phyloP scores from a whole-genome alignment of 140 eudicot genomes.

The Anethum foeniculum region DNA sequence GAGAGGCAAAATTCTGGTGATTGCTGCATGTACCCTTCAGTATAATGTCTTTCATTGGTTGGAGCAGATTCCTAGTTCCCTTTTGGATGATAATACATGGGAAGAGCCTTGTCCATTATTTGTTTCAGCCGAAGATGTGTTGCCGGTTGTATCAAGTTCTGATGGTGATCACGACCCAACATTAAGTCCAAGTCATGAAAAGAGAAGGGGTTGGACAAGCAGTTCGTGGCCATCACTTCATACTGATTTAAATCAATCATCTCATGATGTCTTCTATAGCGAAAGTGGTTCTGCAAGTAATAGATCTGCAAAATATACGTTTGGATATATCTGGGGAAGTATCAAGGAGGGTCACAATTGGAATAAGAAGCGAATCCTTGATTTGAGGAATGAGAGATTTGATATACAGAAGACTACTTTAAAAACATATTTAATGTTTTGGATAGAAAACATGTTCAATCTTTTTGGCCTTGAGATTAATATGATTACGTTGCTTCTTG shows the following conservation, averaged over 20 bases:
- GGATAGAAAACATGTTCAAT: conserved; percentile 94
- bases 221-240: conserved; percentile 55
- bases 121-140: conserved; percentile 57
- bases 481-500: conserved; percentile 78
- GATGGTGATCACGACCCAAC: conserved; percentile 33
- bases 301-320: conserved; percentile 38
- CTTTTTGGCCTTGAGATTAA: conserved; percentile 97
- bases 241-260: conserved; percentile 24
- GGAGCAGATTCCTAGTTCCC: conserved; percentile 64
- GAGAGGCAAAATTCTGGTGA: conserved; percentile 74
- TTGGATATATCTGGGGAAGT: conserved; percentile 70
- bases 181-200: conserved; percentile 26
- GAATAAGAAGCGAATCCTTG: conserved; percentile 59
- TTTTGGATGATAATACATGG: conserved; percentile 47
- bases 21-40: conserved; percentile 85
- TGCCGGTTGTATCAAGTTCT: conserved; percentile 27
- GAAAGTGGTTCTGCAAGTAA: conserved; percentile 29
- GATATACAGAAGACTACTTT: conserved; percentile 82
- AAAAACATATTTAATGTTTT: conserved; percentile 75
- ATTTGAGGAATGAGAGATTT: conserved; percentile 71
- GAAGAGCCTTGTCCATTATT: conserved; percentile 95
- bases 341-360: conserved; percentile 73
- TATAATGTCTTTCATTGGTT: conserved; percentile 91
- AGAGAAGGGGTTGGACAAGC: conserved; percentile 28
- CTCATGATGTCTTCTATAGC: conserved; percentile 22